Conservation (phyloP, 257 asterid genomes). For the Solanum commersonii region DNA sequence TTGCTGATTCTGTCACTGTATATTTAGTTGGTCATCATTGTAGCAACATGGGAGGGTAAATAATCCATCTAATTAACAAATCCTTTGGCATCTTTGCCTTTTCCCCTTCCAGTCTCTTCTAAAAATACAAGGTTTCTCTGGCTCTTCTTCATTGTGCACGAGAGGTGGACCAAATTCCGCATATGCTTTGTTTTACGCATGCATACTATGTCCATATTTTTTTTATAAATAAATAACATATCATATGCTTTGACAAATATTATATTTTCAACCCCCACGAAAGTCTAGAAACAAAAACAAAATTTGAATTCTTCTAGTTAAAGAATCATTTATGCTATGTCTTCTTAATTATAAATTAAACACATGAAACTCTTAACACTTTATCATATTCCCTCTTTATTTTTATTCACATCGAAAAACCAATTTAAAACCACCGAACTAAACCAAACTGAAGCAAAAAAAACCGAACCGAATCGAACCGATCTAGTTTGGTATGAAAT, state of each 20-base stretch:
- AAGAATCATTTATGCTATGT: not conserved
- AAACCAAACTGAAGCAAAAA: too few species aligned
- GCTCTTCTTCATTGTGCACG: not conserved
- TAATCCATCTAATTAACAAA: not conserved
- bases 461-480: too few species aligned
- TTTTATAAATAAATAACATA: too few species aligned
- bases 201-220: not conserved
- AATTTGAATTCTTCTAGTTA: not conserved
- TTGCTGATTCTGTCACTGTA: not conserved
- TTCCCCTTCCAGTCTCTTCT: too few species aligned
- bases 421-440: fast-evolving
- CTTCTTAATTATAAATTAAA: not conserved
- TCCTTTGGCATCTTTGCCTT: too few species aligned
- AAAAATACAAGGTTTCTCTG: not conserved
- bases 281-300: not conserved
- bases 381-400: too few species aligned
- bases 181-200: not conserved
- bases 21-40: too few species aligned
- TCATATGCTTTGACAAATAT: not conserved
- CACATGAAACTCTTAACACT: not conserved
- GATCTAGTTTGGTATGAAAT: too few species aligned
- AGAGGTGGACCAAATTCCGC: not conserved
- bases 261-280: not conserved
- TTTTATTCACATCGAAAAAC: fast-evolving
- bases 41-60: not conserved